Conservation (phyloP, 2,329 filamentous ascomycete genomes). For the Neobulgaria alba region DNA sequence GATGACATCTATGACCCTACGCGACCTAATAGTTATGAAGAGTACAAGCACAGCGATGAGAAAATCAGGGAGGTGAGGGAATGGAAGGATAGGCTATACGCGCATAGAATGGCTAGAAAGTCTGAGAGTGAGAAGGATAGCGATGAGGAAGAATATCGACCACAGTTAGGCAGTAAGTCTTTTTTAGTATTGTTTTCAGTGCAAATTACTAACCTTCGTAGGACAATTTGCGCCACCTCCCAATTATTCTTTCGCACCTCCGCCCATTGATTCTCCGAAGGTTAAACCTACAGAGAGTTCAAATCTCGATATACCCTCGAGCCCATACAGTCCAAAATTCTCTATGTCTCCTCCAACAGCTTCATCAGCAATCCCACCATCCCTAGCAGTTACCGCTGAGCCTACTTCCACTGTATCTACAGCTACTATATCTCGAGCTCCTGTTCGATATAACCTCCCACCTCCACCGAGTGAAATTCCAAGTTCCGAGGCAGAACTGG, state of each 20-base stretch:
- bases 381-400: constrained; percentile 28
- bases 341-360: constrained; percentile 22
- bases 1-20: constrained; percentile 84
- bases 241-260: constrained; percentile 49
- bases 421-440: constrained; percentile 65
- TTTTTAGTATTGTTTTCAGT: background rate
- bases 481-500: constrained; percentile 42
- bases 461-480: constrained; percentile 42
- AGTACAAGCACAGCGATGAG: constrained; percentile 79
- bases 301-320: constrained; percentile 13
- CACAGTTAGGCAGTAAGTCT: constrained; percentile 37
- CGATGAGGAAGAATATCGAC: constrained; percentile 36
- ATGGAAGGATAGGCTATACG: constrained; percentile 77
- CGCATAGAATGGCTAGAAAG: constrained; percentile 48
- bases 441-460: constrained; percentile 61
- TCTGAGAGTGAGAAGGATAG: constrained; percentile 34
- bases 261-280: constrained; percentile 33
- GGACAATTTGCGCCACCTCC: constrained; percentile 53
- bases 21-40: constrained; percentile 73
- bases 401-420: constrained; percentile 26
- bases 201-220: constrained; percentile 24
- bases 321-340: constrained; percentile 13
- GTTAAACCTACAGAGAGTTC: constrained; percentile 17
- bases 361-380: too few species aligned
- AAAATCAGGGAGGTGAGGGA: constrained; percentile 70